Conservation (phyloP, 1,284 basidiomycete genomes). For the Cutaneotrichosporon curvatum region DNA sequence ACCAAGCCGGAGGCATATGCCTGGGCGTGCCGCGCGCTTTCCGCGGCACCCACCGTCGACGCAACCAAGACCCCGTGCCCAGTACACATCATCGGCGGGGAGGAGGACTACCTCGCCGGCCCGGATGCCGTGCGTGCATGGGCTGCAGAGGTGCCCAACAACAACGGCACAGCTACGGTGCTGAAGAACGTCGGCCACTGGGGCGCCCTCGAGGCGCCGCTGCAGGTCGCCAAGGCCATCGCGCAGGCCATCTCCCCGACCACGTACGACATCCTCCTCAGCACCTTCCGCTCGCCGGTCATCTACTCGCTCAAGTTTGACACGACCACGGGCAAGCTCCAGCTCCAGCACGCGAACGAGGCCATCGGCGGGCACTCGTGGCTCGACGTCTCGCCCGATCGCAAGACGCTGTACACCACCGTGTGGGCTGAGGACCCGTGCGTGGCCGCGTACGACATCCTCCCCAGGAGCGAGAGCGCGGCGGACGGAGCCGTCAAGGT, state of each 20-base stretch:
- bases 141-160: conserved; percentile 15
- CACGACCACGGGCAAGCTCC: conserved; percentile 14
- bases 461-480: conserved; percentile 4
- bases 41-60: conserved; percentile 14
- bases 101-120: conserved; percentile 28
- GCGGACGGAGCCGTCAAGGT: conserved; percentile 8
- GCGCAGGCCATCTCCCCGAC: conserved; percentile 8
- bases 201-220: conserved; percentile 28
- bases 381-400: conserved; percentile 24
- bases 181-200: conserved; percentile 28
- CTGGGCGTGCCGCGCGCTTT: conserved; percentile 23
- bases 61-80: conserved; percentile 13
- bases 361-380: conserved; percentile 34
- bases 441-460: conserved; percentile 26
- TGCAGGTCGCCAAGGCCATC: conserved; percentile 9
- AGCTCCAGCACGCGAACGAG: conserved; percentile 13
- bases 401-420: conserved; percentile 31
- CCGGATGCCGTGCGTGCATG: conserved; percentile 16
- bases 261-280: conserved; percentile 26
- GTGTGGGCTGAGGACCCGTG: conserved; percentile 30
- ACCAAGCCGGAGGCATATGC: conserved; percentile 25
- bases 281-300: conserved; percentile 33
- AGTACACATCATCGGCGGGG: conserved; percentile 23
- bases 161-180: conserved; percentile 12
- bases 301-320: conserved; percentile 34